Percentiles rank a stretch among this genome's conserved stretches.
These are phyloP conservation scores for Centella asiatica DNA, from an alignment of 129 eudicot species.

Conservation along the genomic window DNA sequence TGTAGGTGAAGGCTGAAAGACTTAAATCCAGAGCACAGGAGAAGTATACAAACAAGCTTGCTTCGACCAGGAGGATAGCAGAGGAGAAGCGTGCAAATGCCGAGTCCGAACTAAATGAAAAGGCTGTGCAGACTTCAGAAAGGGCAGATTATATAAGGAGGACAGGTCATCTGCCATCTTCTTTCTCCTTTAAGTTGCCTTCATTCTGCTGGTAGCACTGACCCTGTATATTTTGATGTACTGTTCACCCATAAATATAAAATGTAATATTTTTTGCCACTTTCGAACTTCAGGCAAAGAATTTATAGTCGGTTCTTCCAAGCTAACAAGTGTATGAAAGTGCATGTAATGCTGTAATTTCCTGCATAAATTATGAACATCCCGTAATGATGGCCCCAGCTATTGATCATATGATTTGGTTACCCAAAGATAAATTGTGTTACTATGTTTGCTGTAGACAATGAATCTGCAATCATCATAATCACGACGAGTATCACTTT, in stretches of 20 bases:
- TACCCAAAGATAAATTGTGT: too few relatives aligned
- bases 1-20: slow-evolving; percentile 83
- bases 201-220: slow-evolving; percentile 57
- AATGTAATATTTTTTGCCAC: neutral
- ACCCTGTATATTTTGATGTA: slow-evolving; percentile 4
- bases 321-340: too few relatives aligned
- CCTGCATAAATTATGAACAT: too few relatives aligned
- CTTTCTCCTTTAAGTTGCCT: slow-evolving; percentile 78
- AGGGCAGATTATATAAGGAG: slow-evolving; percentile 82
- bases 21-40: slow-evolving; percentile 78
- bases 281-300: too few relatives aligned
- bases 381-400: too few relatives aligned
- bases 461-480: too few relatives aligned
- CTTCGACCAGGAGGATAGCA: slow-evolving; percentile 71
- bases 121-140: slow-evolving; percentile 75
- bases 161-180: slow-evolving; percentile 83
- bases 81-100: slow-evolving; percentile 90
- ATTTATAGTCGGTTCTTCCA: too few relatives aligned
- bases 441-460: too few relatives aligned
- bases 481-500: neutral
- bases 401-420: too few relatives aligned
- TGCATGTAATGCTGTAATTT: too few relatives aligned
- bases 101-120: slow-evolving; percentile 69
- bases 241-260: neutral
- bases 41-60: slow-evolving; percentile 63